phyloP scores from a whole-genome alignment of 352 stramenopile genomes.

The Globisporangium viniferum region DNA sequence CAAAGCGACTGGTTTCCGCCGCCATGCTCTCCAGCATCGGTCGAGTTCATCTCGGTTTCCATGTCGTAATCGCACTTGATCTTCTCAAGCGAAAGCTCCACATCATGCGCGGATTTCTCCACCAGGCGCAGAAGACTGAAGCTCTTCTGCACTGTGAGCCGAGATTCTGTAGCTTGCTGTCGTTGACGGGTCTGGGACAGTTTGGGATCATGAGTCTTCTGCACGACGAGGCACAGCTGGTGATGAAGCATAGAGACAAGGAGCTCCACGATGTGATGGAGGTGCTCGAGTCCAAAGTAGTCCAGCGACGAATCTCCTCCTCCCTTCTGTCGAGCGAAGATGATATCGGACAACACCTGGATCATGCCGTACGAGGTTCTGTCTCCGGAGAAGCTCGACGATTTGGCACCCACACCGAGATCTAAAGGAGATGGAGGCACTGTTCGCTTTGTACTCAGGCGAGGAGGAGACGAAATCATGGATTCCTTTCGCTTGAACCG shows the following conservation, averaged over 20 bases:
- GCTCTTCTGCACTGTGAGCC: constrained; percentile 28
- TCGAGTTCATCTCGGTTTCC: constrained; percentile 5
- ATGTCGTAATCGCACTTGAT: constrained; percentile 11
- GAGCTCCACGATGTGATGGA: constrained; percentile 50
- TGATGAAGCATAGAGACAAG: constrained; percentile 76
- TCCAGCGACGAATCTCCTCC: constrained; percentile 41
- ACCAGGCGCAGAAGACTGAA: constrained; percentile 28
- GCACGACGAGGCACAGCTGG: constrained; percentile 53
- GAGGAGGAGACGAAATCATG: constrained; percentile 61
- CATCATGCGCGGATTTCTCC: constrained; percentile 22
- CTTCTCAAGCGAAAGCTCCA: constrained; percentile 23
- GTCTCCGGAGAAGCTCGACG: constrained; percentile 58
- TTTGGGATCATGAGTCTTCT: constrained; percentile 60
- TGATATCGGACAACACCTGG: constrained; percentile 52
- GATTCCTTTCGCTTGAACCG: constrained; percentile 62
- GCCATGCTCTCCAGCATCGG: constrained; percentile 2
- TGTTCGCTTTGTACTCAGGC: constrained; percentile 18
- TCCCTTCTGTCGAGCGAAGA: constrained; percentile 33
- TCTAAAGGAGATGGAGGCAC: constrained; percentile 19
- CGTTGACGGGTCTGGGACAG: constrained; percentile 51
- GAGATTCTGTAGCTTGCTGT: constrained; percentile 14
- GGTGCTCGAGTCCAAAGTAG: constrained; percentile 45
- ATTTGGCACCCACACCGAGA: constrained; percentile 9
- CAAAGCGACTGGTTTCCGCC: constrained; percentile 18
- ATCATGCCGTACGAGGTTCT: constrained; percentile 70